Conservation (phyloP, 2,329 filamentous ascomycete genomes). For the Pseudocercospora fijiensis region DNA sequence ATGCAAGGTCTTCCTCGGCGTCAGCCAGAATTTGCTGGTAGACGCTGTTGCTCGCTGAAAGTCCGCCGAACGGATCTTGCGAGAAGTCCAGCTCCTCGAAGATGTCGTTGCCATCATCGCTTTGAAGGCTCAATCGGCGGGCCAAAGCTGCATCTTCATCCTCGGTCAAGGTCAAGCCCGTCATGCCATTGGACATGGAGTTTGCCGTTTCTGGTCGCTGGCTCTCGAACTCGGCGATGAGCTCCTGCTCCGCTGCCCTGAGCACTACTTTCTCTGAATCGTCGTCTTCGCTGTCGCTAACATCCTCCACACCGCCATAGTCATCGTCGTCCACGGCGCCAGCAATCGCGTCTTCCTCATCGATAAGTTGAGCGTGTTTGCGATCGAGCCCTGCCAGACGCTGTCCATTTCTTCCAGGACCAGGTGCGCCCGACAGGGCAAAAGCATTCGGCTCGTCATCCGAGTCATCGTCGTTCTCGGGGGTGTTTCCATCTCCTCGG, state of each 20-base stretch:
- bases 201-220: constrained; percentile 23
- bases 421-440: constrained; percentile 35
- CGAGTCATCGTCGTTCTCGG: constrained; percentile 24
- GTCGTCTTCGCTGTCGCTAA: constrained; percentile 34
- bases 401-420: constrained; percentile 21
- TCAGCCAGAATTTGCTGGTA: constrained; percentile 33
- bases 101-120: constrained; percentile 22
- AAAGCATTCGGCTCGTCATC: constrained; percentile 32
- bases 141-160: constrained; percentile 24
- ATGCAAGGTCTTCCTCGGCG: constrained; percentile 30
- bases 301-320: constrained; percentile 35
- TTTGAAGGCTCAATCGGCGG: constrained; percentile 30
- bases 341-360: constrained; percentile 22
- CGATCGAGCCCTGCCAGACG: constrained; percentile 33
- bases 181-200: constrained; percentile 30
- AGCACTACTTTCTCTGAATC: constrained; percentile 27
- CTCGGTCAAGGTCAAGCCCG: constrained; percentile 16
- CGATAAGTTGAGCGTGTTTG: constrained; percentile 13
- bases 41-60: constrained; percentile 24
- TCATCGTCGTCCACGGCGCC: constrained; percentile 32
- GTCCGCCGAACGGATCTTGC: constrained; percentile 35
- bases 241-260: constrained; percentile 31
- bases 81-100: constrained; percentile 28
- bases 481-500: constrained; percentile 24
- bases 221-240: constrained; percentile 34